phyloP scores from a whole-genome alignment of 345 rosid species.

The Schrenkiella parvula region DNA sequence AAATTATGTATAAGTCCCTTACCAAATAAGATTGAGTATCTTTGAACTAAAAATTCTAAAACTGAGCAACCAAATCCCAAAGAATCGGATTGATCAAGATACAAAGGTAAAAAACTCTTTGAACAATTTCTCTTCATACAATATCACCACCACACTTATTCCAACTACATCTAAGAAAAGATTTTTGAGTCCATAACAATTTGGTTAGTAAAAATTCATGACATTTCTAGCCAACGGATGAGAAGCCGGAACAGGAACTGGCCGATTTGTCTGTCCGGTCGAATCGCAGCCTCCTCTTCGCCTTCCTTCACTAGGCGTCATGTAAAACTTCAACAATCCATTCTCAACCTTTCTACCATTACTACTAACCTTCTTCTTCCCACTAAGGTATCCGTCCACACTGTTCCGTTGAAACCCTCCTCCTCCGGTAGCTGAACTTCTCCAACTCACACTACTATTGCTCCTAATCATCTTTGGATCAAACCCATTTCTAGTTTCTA shows the following conservation, averaged over 20 bases:
- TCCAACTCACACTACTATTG: constrained; percentile 95
- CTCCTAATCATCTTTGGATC: constrained; percentile 79
- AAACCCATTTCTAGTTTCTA: constrained; percentile 52
- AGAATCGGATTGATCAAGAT: background rate
- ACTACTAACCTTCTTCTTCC: constrained; percentile 52
- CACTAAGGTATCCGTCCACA: constrained; percentile 51
- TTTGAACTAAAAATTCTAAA: background rate
- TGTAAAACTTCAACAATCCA: constrained; percentile 77
- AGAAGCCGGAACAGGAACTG: constrained; percentile 52
- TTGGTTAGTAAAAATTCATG: constrained; percentile 63
- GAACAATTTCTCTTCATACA: constrained; percentile 2
- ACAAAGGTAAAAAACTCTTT: background rate
- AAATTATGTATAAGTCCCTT: background rate
- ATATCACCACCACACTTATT: constrained; percentile 16
- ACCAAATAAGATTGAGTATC: constrained; percentile 2
- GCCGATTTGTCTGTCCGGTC: constrained; percentile 43
- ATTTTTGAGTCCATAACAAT: background rate
- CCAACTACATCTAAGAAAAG: constrained; percentile 12
- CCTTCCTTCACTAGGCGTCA: constrained; percentile 67
- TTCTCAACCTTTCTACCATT: constrained; percentile 69
- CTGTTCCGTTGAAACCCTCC: constrained; percentile 41
- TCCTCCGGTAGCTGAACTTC: constrained; percentile 53
- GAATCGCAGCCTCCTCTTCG: constrained; percentile 42
- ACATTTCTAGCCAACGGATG: constrained; percentile 73
- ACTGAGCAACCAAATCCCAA: constrained; percentile 2